Base-by-base conservation (phyloP, 768 basidiomycete species). In the Neoboletus brunneissimus region DNA sequence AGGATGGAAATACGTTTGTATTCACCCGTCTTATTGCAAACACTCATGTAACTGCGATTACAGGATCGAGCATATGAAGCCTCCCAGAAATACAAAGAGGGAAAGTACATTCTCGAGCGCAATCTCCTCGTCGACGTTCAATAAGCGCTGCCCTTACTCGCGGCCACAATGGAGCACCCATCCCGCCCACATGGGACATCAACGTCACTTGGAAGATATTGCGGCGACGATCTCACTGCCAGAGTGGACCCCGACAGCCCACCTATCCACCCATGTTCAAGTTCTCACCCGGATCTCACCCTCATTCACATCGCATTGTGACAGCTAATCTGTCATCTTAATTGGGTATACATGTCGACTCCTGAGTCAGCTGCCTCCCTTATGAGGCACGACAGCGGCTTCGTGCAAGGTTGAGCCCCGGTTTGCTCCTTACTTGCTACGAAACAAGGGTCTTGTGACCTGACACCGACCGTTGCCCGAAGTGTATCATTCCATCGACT, bases 61-160 rank as follows among this genome's bases (percentile, higher is more conserved):
- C 66, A 97, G 96, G 96, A 97, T 72, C 85, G 85, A 54, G 96
- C 96, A 16, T 97, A 86, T 69, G 95, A 98, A 68, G 69, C 79
- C 12, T 81, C 86, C 9, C 95, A 99, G 81, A 92, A 89, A 73
- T 99, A 98, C 81, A 99, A 99, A 71, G 96, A 99, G 77, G 94
- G 94, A 69, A 94, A 94, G 79, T 97, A 85, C 73, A 98, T 99
- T 71, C 89, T 99, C 60, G 96, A 99, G 76, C 88, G 92, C 67
- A 91, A 90, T 69, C 80, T 93, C 66, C 87, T 93, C 66, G 81
- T 86, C 64, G 91, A 94, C 67, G 91, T 94, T 53, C 88, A 93
- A 77, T 93, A 78, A 73, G 50, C 31, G 42, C 60, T 40, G 48
- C 48, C n/a, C 46, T 9, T 27, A 34, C 53, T 56, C 42, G 53